Evolutionary conservation across 768 basidiomycete species (phyloP).

Genomic region (Ramaria sp.): DNA sequence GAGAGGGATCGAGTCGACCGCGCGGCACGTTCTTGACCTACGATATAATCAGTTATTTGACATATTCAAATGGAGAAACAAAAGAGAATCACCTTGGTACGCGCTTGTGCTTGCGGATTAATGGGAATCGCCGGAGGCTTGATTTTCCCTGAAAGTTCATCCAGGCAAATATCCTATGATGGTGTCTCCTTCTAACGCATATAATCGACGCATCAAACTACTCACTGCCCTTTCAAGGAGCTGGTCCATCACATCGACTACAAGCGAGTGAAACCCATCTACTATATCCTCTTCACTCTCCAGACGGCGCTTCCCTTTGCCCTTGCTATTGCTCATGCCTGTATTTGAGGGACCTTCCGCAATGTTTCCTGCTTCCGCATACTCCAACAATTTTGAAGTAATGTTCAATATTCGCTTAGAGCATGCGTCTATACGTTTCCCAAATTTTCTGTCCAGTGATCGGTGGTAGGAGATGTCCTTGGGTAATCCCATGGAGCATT

Average conservation of each 20-base stretch:
- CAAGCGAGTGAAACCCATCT: slow-evolving; percentile 65
- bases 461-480: slow-evolving; percentile 82
- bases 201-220: slow-evolving; percentile 3
- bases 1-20: slow-evolving; percentile 42
- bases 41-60: slow-evolving; percentile 10
- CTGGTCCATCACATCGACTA: slow-evolving; percentile 80
- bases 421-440: slow-evolving; percentile 57
- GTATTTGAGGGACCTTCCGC: slow-evolving; percentile 7
- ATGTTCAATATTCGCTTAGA: slow-evolving; percentile 55
- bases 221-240: slow-evolving; percentile 76
- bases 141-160: slow-evolving; percentile 60
- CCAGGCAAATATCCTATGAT: slow-evolving; percentile 70
- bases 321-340: slow-evolving; percentile 19
- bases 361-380: slow-evolving; percentile 35
- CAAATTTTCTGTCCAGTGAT: slow-evolving; percentile 66
- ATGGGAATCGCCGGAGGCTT: slow-evolving; percentile 57
- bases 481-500: slow-evolving; percentile 50
- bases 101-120: slow-evolving; percentile 26
- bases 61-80: neutral
- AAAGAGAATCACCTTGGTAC: slow-evolving; percentile 13
- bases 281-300: slow-evolving; percentile 69
- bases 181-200: neutral
- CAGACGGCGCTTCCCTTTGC: slow-evolving; percentile 46
- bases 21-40: slow-evolving; percentile 25
- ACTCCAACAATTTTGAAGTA: slow-evolving; percentile 49